Base-by-base conservation (phyloP, 2,329 filamentous ascomycete species). In the Colletotrichum sidae region DNA sequence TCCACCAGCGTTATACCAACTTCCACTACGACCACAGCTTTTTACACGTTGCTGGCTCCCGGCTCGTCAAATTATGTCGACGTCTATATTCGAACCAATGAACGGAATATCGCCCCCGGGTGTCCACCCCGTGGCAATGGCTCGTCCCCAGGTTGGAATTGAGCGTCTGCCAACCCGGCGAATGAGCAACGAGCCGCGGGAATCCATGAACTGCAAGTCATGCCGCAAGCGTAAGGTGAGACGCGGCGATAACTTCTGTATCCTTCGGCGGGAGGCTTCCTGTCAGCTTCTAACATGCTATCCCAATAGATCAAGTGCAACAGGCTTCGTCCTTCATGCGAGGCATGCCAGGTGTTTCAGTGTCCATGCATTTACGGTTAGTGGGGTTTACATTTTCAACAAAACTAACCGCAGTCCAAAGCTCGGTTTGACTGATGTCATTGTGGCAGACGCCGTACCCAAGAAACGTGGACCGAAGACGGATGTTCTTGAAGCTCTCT, bases 151-250 rank as follows among this genome's bases (percentile, higher is more conserved):
- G 81, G 90, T 94, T 73, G 90, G 91, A 75, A 95, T 95, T 77
- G 91, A 94, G 79, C 88, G 92, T 67, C 81, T 95, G 70, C 90
- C 91, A 34, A 85, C 89, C 59, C 88, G 90, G 68, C 88, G 91
- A 46, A 83, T 88, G 78, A 89, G 85, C 77, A 90, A 88, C 72
- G 92, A 96, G 76, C 92, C 92, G 45, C 89, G 92, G 72, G 93
- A 96, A 82, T 92, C 92, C 39, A 97, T 97, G 93, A 97, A 97
- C 78, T 97, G 93, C 88, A 96, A 97, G 79, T 96, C 92, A 61
- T 97, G 93, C 82, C 88, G 93, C 71, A 96, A 96, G 80, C 86
- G 93, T 81, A 97, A 97, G 90, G 93, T 95, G 78, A 52, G 81
- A 67, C 52, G 47, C 10, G 51, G 15, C 51, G 25, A 25, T 25